phyloP scores from a whole-genome alignment of 1,284 basidiomycete species.

The Apiotrichum domesticum region DNA sequence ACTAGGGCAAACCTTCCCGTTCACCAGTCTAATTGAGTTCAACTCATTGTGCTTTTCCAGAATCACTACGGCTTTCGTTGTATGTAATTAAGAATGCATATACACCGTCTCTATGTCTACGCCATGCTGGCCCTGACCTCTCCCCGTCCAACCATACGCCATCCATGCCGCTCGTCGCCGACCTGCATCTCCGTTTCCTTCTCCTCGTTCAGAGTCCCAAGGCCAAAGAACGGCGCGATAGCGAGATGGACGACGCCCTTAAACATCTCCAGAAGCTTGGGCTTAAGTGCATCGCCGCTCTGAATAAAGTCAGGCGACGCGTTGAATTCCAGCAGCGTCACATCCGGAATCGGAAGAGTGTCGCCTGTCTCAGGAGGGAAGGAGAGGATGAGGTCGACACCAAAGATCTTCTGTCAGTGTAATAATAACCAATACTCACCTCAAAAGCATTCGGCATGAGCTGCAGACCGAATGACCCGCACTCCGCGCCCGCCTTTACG shows the following conservation, averaged over 20 bases:
- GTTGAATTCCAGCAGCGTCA: constrained; percentile 84
- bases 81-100: too few species aligned
- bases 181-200: constrained; percentile 20
- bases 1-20: neutral
- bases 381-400: constrained; percentile 80
- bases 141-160: constrained; percentile 41
- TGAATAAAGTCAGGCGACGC: constrained; percentile 94
- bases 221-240: constrained; percentile 57
- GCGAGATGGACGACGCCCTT: constrained; percentile 62
- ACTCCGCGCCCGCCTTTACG: constrained; percentile 77
- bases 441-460: constrained; percentile 89
- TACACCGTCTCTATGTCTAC: neutral
- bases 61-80: too few species aligned
- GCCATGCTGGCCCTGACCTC: constrained; percentile 26
- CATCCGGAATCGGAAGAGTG: constrained; percentile 51
- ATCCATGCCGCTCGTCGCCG: constrained; percentile 38
- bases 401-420: constrained; percentile 56
- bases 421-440: constrained; percentile 33
- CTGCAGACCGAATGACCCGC: constrained; percentile 54
- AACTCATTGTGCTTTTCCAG: too few species aligned
- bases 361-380: constrained; percentile 37
- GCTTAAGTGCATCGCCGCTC: constrained; percentile 69
- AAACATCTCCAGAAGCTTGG: constrained; percentile 76
- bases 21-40: too few species aligned
- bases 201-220: constrained; percentile 12